Conservation (phyloP, 208 protist genomes). For the Crithidia sp. region DNA sequence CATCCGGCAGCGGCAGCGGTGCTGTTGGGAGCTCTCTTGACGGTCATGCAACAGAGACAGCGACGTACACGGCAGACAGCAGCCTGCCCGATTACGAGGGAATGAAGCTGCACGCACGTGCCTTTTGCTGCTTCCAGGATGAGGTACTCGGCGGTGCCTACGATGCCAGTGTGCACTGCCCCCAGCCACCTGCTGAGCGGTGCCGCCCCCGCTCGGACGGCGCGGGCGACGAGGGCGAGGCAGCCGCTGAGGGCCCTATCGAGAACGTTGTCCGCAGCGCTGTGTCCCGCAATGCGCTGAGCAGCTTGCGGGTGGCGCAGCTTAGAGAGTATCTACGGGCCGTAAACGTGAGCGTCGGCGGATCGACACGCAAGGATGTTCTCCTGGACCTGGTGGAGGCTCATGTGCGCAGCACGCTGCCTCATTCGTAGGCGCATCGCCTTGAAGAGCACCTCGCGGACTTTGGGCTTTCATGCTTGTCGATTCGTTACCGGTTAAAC, state of each 20-base stretch:
- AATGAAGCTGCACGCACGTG: slow-evolving; percentile 38
- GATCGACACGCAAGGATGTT: slow-evolving; percentile 20
- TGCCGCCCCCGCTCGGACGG: slow-evolving; percentile 8
- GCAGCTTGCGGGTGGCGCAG: slow-evolving; percentile 30
- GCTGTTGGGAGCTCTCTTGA: too few relatives aligned
- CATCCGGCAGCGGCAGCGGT: too few relatives aligned
- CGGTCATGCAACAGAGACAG: too few relatives aligned
- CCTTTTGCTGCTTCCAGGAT: slow-evolving; percentile 61
- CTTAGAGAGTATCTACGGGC: slow-evolving; percentile 49
- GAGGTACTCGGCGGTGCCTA: slow-evolving; percentile 56
- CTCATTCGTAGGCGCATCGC: too few relatives aligned
- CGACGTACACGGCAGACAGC: slow-evolving; percentile 24
- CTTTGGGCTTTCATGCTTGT: too few relatives aligned
- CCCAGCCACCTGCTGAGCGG: slow-evolving; percentile 11
- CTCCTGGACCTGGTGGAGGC: slow-evolving; percentile 6
- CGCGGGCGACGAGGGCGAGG: neutral
- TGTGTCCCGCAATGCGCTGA: slow-evolving; percentile 33
- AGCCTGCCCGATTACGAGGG: slow-evolving; percentile 58
- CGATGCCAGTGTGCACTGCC: slow-evolving; percentile 48
- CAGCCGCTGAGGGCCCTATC: slow-evolving; percentile 12
- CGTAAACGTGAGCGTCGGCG: slow-evolving; percentile 11
- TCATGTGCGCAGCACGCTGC: neutral
- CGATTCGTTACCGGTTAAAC: too few relatives aligned
- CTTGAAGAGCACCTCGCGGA: too few relatives aligned
- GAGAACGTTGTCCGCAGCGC: slow-evolving; percentile 29